phyloP scores from a whole-genome alignment of 2,329 filamentous ascomycete species.

The Ophiostoma ips region DNA sequence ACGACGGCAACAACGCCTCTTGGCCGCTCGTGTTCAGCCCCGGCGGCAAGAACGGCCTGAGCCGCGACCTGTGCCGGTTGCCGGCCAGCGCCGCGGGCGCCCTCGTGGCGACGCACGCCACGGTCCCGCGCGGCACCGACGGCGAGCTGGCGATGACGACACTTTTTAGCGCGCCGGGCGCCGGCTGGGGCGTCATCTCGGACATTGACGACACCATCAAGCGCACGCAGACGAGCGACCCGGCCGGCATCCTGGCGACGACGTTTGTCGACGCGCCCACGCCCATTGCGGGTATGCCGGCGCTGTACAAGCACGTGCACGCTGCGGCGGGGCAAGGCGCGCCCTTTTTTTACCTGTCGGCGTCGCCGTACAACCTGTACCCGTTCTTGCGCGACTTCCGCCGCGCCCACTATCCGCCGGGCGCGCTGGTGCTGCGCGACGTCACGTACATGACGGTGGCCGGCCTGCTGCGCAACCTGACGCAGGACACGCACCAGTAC shows the following conservation, averaged over 20 bases:
- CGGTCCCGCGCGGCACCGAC: slow-evolving; percentile 35
- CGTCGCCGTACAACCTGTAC: slow-evolving; percentile 89
- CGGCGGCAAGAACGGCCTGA: slow-evolving; percentile 58
- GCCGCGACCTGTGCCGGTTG: slow-evolving; percentile 44
- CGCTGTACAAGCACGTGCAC: slow-evolving; percentile 59
- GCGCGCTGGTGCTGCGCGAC: slow-evolving; percentile 74
- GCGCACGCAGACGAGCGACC: slow-evolving; percentile 66
- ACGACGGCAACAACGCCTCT: too few species aligned
- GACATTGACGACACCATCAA: slow-evolving; percentile 97
- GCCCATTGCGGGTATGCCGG: slow-evolving; percentile 68
- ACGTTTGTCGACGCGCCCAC: slow-evolving; percentile 69
- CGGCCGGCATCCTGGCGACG: slow-evolving; percentile 64
- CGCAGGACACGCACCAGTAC: slow-evolving; percentile 69
- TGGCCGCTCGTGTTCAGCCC: slow-evolving; percentile 46
- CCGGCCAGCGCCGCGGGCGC: slow-evolving; percentile 32
- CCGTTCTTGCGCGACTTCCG: slow-evolving; percentile 70
- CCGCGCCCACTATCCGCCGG: slow-evolving; percentile 54
- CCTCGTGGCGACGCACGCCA: slow-evolving; percentile 32
- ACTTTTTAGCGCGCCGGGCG: slow-evolving; percentile 62
- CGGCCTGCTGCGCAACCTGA: slow-evolving; percentile 66
- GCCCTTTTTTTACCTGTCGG: slow-evolving; percentile 85
- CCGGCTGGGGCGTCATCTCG: slow-evolving; percentile 77
- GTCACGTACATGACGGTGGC: slow-evolving; percentile 73
- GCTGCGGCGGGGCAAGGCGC: slow-evolving; percentile 25
- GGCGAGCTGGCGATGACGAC: slow-evolving; percentile 53